Percentiles rank a stretch among this genome's conserved stretches.
Conservation (phyloP, 495 filamentous ascomycete species). For the Cryomyces antarcticus region DNA sequence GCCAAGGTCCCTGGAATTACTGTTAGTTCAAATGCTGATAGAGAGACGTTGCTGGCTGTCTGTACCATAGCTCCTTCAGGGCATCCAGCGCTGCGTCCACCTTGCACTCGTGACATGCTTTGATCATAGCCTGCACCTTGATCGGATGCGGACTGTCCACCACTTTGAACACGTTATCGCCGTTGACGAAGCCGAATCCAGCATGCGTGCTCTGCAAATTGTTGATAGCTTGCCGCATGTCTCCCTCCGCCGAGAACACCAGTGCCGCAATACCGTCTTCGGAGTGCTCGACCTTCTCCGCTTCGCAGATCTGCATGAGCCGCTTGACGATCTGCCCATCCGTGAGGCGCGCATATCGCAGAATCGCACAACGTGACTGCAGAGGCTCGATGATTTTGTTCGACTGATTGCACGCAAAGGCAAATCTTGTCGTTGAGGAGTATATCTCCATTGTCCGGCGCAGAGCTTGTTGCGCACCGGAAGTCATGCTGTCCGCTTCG, state of each 20-base stretch:
- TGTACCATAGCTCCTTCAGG: slow-evolving; percentile 74
- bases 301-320: slow-evolving; percentile 76
- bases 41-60: not conserved
- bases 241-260: slow-evolving; percentile 91
- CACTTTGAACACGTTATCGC: slow-evolving; percentile 96
- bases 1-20: slow-evolving; percentile 46
- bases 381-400: slow-evolving; percentile 99
- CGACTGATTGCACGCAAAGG: slow-evolving; percentile 93
- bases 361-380: slow-evolving; percentile 89
- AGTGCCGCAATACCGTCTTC: slow-evolving; percentile 91
- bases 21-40: not conserved
- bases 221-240: slow-evolving; percentile 99
- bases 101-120: slow-evolving; percentile 82
- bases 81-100: slow-evolving; percentile 71
- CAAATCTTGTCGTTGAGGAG: slow-evolving; percentile 86
- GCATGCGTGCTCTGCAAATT: slow-evolving; percentile 88
- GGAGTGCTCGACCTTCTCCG: slow-evolving; percentile 53
- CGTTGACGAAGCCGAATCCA: slow-evolving; percentile 92
- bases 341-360: slow-evolving; percentile 81
- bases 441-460: slow-evolving; percentile 99
- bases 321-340: slow-evolving; percentile 83
- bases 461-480: slow-evolving; percentile 86
- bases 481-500: slow-evolving; percentile 92
- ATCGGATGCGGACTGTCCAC: slow-evolving; percentile 94
- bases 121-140: slow-evolving; percentile 96